Conservation (phyloP, 768 basidiomycete genomes). For the Mrakia gelida region DNA sequence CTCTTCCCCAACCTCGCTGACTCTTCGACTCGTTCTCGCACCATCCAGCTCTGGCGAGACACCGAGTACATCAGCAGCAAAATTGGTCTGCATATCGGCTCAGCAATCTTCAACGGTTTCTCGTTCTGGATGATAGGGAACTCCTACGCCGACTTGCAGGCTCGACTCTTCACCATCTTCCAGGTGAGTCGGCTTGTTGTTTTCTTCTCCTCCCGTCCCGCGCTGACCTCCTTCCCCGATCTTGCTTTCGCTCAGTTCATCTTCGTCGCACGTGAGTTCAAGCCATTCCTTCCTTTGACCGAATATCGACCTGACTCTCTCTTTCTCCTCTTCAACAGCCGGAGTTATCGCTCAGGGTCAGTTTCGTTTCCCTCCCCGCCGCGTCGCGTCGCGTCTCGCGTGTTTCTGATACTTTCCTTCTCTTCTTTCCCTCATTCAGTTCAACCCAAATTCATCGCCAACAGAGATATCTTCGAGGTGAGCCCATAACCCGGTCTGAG, state of each 20-base stretch:
- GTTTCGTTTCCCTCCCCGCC: too few species aligned
- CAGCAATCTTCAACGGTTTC: slow-evolving; percentile 25
- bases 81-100: slow-evolving; percentile 1
- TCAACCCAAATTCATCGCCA: slow-evolving; percentile 24
- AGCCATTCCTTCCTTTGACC: too few species aligned
- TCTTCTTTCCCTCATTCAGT: too few species aligned
- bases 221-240: too few species aligned
- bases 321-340: not conserved
- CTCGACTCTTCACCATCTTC: slow-evolving; percentile 21
- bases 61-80: slow-evolving; percentile 14
- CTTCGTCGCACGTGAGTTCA: slow-evolving; percentile 13
- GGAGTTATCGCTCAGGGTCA: slow-evolving; percentile 21
- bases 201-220: too few species aligned
- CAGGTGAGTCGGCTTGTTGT: not conserved
- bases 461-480: slow-evolving; percentile 8
- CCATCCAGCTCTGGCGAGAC: slow-evolving; percentile 1
- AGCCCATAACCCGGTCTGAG: too few species aligned
- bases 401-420: too few species aligned
- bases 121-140: slow-evolving; percentile 28
- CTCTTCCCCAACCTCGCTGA: not conserved
- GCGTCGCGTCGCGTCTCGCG: too few species aligned
- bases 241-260: not conserved
- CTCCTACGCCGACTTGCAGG: slow-evolving; percentile 13
- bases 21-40: not conserved
- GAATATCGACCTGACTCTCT: too few species aligned